Evolutionary conservation across 139 green algal genomes (phyloP), one percentile per base, ranked within the genome.

Genomic region (Coelastrella sp.): DNA sequence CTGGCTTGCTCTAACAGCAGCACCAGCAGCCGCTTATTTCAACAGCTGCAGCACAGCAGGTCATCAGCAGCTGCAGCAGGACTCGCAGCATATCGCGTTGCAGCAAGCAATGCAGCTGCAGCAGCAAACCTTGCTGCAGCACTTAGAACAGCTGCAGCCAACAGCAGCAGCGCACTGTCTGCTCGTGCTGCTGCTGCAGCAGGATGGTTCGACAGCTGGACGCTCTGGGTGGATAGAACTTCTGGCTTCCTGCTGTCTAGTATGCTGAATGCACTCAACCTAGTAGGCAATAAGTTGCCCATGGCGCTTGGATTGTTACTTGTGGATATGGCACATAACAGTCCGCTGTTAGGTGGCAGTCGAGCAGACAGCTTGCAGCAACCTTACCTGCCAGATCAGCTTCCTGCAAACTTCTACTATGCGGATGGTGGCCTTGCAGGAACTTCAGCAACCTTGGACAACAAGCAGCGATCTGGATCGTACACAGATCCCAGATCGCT

Each of bases 181-280:
- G n/a, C 57, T 5, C 73, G 20, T 17, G 85, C 85, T 20, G 73
- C 80, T n/a, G 82, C 82, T 0, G 23, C 58, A 58, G 85, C 85
- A 2, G 85, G 73, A n/a, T 74, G 57, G 73, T 66, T 10, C 16
- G 85, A 90, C 76, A 80, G 57, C 2, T 91, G 87, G 87, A 19
- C 61, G 20, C 61, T 85, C 20, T 86, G 78, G 76, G 65, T 91
- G 16, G 65, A 59, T 7, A 76, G 81, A 71, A 57, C 61, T 54
- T 74, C 60, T 6, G 56, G 78, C 17, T 11, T 78, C 4, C 5
- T 87, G 80, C 22, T 75, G 58, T 56, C 88, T 7, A 86, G 60
- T 64, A 23, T 95, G 17, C 80, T 95, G 2, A 88, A 71, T 14
- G 91, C 93, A 19, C 85, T 95, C 23, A 92, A 92, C 91, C 23